Conservation (phyloP, 345 rosid species). For the Salix udensis region DNA sequence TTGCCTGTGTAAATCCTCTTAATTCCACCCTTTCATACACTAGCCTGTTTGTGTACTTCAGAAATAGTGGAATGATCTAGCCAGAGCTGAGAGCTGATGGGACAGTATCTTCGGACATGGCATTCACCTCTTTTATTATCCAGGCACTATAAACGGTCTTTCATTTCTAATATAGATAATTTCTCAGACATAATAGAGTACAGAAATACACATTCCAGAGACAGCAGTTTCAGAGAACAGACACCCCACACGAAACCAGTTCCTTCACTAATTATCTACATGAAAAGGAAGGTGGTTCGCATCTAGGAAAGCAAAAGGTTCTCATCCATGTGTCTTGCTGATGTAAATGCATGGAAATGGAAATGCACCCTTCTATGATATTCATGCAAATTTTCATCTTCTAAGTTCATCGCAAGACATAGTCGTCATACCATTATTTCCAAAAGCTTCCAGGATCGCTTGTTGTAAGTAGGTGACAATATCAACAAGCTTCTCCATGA, state of each 20-base stretch:
- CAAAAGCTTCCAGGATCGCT: constrained; percentile 64
- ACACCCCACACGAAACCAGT: background rate
- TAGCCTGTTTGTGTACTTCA: background rate
- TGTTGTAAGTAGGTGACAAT: constrained; percentile 59
- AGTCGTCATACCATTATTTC: constrained; percentile 47
- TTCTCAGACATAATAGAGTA: background rate
- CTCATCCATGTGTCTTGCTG: background rate
- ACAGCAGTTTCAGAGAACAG: background rate
- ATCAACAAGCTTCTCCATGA: constrained; percentile 67
- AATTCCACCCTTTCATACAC: background rate
- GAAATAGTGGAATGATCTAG: background rate
- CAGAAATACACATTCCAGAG: background rate
- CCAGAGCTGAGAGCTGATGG: background rate
- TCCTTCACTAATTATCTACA: background rate
- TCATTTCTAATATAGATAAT: background rate
- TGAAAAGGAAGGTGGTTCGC: background rate
- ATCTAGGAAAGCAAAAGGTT: background rate
- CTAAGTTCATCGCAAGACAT: background rate
- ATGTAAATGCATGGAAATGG: background rate
- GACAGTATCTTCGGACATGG: background rate
- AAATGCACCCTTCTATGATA: background rate
- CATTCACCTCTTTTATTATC: background rate
- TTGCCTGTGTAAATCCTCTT: background rate
- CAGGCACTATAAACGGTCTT: background rate
- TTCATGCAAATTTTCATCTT: background rate